Conservation (phyloP, 2,329 filamentous ascomycete genomes). For the Clarireedia homoeocarpa region DNA sequence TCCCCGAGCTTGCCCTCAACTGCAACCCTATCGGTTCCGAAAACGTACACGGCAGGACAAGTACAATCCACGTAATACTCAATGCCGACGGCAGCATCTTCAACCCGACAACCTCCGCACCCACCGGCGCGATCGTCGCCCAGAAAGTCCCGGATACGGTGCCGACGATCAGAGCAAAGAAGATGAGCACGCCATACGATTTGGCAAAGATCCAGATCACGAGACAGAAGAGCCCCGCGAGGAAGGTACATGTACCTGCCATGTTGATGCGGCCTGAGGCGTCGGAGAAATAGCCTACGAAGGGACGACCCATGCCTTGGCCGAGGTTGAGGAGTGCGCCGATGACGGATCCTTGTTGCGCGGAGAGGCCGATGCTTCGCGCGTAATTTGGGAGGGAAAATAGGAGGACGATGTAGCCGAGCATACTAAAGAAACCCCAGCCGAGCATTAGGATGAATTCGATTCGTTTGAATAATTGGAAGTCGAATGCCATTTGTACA, state of each 20-base stretch:
- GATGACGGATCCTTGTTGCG: conserved; percentile 60
- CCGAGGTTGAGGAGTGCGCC: conserved; percentile 66
- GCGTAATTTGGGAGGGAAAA: conserved; percentile 72
- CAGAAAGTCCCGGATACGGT: conserved; percentile 53
- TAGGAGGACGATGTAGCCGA: conserved; percentile 69
- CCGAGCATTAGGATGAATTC: conserved; percentile 58
- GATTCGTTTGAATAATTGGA: conserved; percentile 48
- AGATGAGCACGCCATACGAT: conserved; percentile 56
- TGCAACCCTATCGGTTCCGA: conserved; percentile 51
- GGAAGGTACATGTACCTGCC: conserved; percentile 54
- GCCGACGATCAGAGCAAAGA: conserved; percentile 62
- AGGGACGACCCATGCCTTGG: conserved; percentile 56
- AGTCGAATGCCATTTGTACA: conserved; percentile 60
- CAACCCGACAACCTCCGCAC: conserved; percentile 67
- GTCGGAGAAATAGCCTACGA: conserved; percentile 68
- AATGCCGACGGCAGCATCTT: conserved; percentile 60
- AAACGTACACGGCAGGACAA: conserved; percentile 64
- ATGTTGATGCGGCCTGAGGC: conserved; percentile 65
- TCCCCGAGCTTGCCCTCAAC: conserved; percentile 40
- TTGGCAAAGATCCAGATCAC: conserved; percentile 67
- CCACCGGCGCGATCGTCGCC: conserved; percentile 23
- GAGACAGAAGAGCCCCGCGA: conserved; percentile 57
- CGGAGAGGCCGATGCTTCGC: conserved; percentile 55
- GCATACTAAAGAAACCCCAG: conserved; percentile 64
- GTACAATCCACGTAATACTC: conserved; percentile 63